Conservation (phyloP, 306 rosid genomes). For the Pachyrhizus erosus region DNA sequence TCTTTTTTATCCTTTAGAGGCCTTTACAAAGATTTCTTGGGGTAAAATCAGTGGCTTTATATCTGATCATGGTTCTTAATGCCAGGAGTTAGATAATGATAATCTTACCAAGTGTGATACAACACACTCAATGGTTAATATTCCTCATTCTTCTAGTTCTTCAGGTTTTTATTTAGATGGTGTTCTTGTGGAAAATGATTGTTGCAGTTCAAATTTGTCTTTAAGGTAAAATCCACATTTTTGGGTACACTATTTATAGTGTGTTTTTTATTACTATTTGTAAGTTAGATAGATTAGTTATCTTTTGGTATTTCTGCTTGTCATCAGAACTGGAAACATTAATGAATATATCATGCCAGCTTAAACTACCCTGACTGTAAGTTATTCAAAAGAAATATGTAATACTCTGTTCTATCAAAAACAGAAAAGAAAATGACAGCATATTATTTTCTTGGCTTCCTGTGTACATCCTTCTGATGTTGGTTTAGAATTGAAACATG, state of each 20-base stretch:
- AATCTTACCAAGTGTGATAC: slow-evolving; percentile 45
- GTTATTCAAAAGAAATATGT: slow-evolving; percentile 19
- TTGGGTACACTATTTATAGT: slow-evolving; percentile 4
- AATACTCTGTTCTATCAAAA: background rate
- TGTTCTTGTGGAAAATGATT: slow-evolving; percentile 46
- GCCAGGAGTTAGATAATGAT: slow-evolving; percentile 48
- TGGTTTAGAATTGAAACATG: slow-evolving; percentile 9
- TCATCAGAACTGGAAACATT: slow-evolving; percentile 21
- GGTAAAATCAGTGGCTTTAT: slow-evolving; percentile 61
- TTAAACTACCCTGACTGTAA: background rate
- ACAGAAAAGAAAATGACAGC: background rate
- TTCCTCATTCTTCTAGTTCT: slow-evolving; percentile 52
- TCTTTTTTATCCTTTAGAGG: slow-evolving; percentile 73
- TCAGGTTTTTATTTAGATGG: slow-evolving; percentile 52
- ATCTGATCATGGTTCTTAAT: slow-evolving; percentile 52
- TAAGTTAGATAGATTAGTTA: slow-evolving; percentile 4
- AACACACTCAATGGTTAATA: slow-evolving; percentile 46
- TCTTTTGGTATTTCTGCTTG: no score
- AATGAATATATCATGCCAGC: slow-evolving; percentile 4
- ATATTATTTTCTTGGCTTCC: slow-evolving; percentile 9
- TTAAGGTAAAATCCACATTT: slow-evolving; percentile 60
- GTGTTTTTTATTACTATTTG: no score
- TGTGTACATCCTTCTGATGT: slow-evolving; percentile 14
- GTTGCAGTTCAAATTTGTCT: slow-evolving; percentile 57
- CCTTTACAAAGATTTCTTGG: slow-evolving; percentile 57